Base-by-base conservation (phyloP, 1,284 basidiomycete genomes). In the Rhodotorula sp. region DNA sequence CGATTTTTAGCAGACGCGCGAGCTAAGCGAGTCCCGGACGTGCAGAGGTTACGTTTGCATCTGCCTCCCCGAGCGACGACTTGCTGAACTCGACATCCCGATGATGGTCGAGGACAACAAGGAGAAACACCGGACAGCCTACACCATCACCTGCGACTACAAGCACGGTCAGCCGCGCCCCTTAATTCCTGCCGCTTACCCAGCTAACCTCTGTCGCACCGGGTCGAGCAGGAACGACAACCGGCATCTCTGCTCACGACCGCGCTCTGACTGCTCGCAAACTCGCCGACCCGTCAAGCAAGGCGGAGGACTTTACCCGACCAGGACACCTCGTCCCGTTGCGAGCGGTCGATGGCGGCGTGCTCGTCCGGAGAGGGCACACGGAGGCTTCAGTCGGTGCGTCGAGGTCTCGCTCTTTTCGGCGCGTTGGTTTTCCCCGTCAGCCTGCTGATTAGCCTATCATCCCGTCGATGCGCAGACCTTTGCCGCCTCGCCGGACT, bases 311-410 rank as follows among this genome's bases (percentile, higher is more conserved):
- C 77, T 97, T 99, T 79, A 88, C 88, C 3, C 86, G 94, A 39
- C 96, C 96, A 6, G 96, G 96, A 3, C 96, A 99, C 79, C 85
- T 97, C 85, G 92, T 97, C 6, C 94, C 96, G 22, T 83, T 99
- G 44, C 88, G 94, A 62, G 92, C 93, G 48, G 88, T 89, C 7
- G 82, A 86, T 9, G 94, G 94, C 5, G 96, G 96, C 19, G 89
- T 93, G 1, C 84, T 93, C 59, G 85, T 85, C 29, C 87, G 96
- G 47, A 87, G 86, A 77, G 96, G 96, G 0, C 96, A 99, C 82
- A 99, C 96, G 0, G 96, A 99, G 81, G 87, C 90, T 58, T 88
- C 87, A 30, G 86, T 96, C 57, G 85, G 85, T 86, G 68, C 79
- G 84, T 81, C 39, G 6, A n/a, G 6, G 32, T 53, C 46, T 49